Evolutionary conservation across 176 grass and related monocot genomes (phyloP).

Genomic region (Oropetium thomaeum): DNA sequence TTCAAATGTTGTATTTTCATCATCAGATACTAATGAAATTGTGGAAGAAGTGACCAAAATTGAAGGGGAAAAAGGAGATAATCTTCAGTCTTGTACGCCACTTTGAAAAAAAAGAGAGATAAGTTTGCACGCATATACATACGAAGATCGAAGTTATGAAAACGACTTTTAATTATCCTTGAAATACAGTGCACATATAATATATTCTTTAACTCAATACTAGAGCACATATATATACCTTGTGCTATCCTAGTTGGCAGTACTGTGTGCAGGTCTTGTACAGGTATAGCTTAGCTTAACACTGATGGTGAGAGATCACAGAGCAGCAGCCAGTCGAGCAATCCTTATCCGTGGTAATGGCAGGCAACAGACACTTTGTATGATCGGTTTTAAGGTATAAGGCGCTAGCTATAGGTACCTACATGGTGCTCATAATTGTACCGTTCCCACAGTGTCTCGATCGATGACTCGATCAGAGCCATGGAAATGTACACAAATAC

Average conservation of each 20-base stretch:
- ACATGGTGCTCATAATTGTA: conserved; percentile 24
- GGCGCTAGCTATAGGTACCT: neutral
- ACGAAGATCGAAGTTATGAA: no score
- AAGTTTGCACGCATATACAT: no score
- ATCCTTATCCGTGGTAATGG: conserved; percentile 7
- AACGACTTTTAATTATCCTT: neutral
- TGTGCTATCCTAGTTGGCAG: no score
- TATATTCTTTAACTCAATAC: neutral
- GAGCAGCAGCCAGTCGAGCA: conserved; percentile 25
- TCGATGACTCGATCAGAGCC: conserved; percentile 15
- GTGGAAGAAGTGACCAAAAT: neutral
- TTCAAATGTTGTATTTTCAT: neutral
- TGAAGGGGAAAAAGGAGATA: no score
- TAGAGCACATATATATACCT: neutral
- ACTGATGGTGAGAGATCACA: conserved; percentile 22
- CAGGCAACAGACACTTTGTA: conserved; percentile 3
- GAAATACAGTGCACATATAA: neutral
- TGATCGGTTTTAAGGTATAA: conserved; percentile 11
- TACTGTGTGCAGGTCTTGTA: conserved; percentile 11
- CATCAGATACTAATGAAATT: neutral
- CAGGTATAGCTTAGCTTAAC: conserved; percentile 25
- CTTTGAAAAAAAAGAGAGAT: no score
- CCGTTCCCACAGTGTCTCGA: conserved; percentile 28
- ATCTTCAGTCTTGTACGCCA: no score
- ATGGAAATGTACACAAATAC: neutral